Conservation (phyloP, 495 filamentous ascomycete species). For the Neurospora sp. region DNA sequence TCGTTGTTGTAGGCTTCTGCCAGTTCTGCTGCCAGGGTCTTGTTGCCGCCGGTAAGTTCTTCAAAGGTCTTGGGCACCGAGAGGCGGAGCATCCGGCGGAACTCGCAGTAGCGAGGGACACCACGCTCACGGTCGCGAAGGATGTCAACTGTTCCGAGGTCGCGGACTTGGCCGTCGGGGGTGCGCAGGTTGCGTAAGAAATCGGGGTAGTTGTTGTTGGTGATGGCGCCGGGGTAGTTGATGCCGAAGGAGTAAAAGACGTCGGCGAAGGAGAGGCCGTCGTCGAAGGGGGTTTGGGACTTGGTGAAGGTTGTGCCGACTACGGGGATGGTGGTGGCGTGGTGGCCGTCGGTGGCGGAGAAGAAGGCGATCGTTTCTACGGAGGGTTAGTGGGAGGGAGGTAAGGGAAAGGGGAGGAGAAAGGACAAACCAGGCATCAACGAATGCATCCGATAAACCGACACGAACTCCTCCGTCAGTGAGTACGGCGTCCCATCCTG, state of each 20-base stretch:
- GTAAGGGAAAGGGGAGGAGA: neutral
- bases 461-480: slow-evolving; percentile 37
- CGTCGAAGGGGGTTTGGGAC: slow-evolving; percentile 20
- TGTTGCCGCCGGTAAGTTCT: slow-evolving; percentile 26
- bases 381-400: neutral
- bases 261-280: slow-evolving; percentile 24
- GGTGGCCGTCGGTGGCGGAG: slow-evolving; percentile 16
- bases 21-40: slow-evolving; percentile 18
- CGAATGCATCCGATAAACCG: slow-evolving; percentile 32
- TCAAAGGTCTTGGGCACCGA: slow-evolving; percentile 18
- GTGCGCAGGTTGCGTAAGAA: slow-evolving; percentile 27
- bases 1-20: slow-evolving; percentile 20
- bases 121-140: slow-evolving; percentile 36
- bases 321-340: slow-evolving; percentile 21
- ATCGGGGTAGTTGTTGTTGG: slow-evolving; percentile 27
- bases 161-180: slow-evolving; percentile 22
- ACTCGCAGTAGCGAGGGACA: slow-evolving; percentile 35
- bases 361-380: slow-evolving; percentile 32
- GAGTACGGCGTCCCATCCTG: slow-evolving; percentile 26
- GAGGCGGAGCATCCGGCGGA: slow-evolving; percentile 33
- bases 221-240: slow-evolving; percentile 35
- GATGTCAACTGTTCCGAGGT: slow-evolving; percentile 34
- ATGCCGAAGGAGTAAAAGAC: slow-evolving; percentile 37
- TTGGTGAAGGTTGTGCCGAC: slow-evolving; percentile 20
- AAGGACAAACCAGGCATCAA: slow-evolving; percentile 25